Percentiles rank a stretch among this genome's conserved stretches.
Conservation (phyloP, 2,329 filamentous ascomycete genomes). For the Massarina eburnea region DNA sequence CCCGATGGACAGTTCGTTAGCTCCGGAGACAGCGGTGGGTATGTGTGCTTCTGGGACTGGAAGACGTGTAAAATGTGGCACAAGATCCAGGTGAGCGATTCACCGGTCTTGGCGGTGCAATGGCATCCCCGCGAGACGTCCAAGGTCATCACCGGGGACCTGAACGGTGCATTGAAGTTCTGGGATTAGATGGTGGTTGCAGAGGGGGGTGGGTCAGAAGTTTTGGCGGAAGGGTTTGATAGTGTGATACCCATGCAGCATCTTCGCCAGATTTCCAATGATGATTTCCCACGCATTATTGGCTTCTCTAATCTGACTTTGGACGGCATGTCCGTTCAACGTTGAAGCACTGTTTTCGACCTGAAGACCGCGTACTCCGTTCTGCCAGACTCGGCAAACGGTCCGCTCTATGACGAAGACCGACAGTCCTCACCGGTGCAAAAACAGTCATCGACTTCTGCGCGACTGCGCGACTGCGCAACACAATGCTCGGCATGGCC, state of each 20-base stretch:
- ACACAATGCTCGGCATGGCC: neutral
- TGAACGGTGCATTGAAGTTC: slow-evolving; percentile 86
- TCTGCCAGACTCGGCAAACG: neutral
- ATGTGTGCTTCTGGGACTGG: slow-evolving; percentile 97
- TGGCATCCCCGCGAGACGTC: slow-evolving; percentile 99
- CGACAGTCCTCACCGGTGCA: slow-evolving; percentile 4
- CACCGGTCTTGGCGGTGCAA: slow-evolving; percentile 79
- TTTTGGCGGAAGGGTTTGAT: slow-evolving; percentile 9
- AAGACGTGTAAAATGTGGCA: slow-evolving; percentile 99
- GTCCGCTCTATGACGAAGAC: neutral
- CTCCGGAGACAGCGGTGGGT: slow-evolving; percentile 84
- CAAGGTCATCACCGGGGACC: slow-evolving; percentile 86
- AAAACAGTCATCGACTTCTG: slow-evolving; percentile 7
- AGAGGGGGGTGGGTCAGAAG: slow-evolving; percentile 3
- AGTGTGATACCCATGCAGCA: slow-evolving; percentile 26
- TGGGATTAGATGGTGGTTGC: slow-evolving; percentile 68
- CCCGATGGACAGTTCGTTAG: slow-evolving; percentile 91
- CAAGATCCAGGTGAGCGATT: slow-evolving; percentile 84
- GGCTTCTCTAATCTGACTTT: too few species aligned
- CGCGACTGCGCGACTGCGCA: slow-evolving; percentile 16
- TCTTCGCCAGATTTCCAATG: neutral
- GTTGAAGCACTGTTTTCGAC: too few species aligned
- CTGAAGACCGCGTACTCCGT: neutral
- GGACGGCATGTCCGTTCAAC: too few species aligned
- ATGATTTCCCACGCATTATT: too few species aligned